A percentile compares a stretch with the other conserved stretches of the same genome.
phyloP scores from a whole-genome alignment of 805 yeast species.

The Monosporozyma yasuniensis region DNA sequence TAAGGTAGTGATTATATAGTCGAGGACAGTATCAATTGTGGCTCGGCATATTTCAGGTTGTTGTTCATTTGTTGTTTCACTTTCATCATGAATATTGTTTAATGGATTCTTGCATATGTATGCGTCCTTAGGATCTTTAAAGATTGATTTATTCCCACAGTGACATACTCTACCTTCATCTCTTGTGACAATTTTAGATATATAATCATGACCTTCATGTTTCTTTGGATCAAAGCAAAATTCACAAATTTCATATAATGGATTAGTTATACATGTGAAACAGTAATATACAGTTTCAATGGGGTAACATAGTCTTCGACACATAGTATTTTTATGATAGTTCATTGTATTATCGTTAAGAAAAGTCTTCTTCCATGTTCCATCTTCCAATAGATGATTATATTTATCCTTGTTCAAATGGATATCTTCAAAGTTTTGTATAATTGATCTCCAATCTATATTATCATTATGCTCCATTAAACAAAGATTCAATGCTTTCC shows the following conservation, averaged over 20 bases:
- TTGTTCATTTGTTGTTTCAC: neutral
- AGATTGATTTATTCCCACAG: slow-evolving; percentile 25
- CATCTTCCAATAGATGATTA: slow-evolving; percentile 8
- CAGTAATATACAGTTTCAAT: slow-evolving; percentile 27
- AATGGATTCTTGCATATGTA: slow-evolving; percentile 14
- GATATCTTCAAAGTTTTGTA: slow-evolving; percentile 12
- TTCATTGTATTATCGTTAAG: slow-evolving; percentile 3
- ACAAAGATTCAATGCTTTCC: slow-evolving; percentile 20
- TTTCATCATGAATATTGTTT: slow-evolving; percentile 9
- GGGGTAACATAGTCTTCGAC: slow-evolving; percentile 22
- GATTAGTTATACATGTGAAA: slow-evolving; percentile 27
- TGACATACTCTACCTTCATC: slow-evolving; percentile 28
- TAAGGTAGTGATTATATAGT: slow-evolving; percentile 20
- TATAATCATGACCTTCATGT: slow-evolving; percentile 54
- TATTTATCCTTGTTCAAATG: slow-evolving; percentile 17
- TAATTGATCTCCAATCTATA: slow-evolving; percentile 19
- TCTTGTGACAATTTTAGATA: slow-evolving; percentile 20
- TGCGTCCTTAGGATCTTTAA: slow-evolving; percentile 14
- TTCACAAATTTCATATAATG: slow-evolving; percentile 45
- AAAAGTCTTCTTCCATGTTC: slow-evolving; percentile 13
- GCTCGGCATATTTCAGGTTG: slow-evolving; percentile 7
- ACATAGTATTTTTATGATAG: slow-evolving; percentile 20
- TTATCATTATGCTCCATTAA: slow-evolving; percentile 8
- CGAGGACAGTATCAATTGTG: slow-evolving; percentile 17
- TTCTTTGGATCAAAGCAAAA: slow-evolving; percentile 60